A percentile compares a stretch with the other conserved stretches of the same genome.
phyloP scores from a whole-genome alignment of 2,329 filamentous ascomycete genomes.

The Rachicladosporium sp. region DNA sequence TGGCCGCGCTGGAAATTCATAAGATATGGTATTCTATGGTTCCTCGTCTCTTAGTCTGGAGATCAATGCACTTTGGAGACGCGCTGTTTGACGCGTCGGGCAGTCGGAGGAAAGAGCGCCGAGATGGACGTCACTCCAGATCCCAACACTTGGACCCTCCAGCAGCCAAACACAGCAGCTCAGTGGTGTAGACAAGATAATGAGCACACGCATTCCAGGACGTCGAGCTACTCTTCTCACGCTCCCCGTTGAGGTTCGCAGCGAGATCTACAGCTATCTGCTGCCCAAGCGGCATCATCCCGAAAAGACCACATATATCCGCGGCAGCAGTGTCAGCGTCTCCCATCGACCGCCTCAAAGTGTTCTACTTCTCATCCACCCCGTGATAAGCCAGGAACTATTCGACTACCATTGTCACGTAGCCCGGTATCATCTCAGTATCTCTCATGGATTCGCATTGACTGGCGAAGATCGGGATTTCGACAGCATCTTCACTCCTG shows the following conservation, averaged over 20 bases:
- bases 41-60: conserved; percentile 3
- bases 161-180: too few species aligned
- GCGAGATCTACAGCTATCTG: conserved; percentile 25
- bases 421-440: conserved; percentile 22
- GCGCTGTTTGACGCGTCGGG: neutral
- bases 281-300: conserved; percentile 10
- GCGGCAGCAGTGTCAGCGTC: conserved; percentile 23
- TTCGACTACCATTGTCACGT: conserved; percentile 20
- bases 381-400: conserved; percentile 17
- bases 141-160: too few species aligned
- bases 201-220: neutral
- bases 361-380: conserved; percentile 19
- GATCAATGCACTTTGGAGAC: neutral
- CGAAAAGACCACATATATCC: conserved; percentile 1
- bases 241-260: conserved; percentile 29
- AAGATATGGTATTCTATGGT: conserved; percentile 1
- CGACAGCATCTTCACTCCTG: conserved; percentile 12
- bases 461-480: conserved; percentile 23
- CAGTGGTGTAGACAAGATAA: neutral
- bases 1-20: neutral
- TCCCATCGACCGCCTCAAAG: conserved; percentile 16
- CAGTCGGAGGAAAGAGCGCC: neutral
- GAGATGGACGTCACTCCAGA: too few species aligned
- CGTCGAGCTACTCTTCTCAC: conserved; percentile 11
- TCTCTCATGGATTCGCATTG: conserved; percentile 26